Evolutionary conservation across 1,284 basidiomycete species (phyloP).

Genomic region (Earliella scabrosa): DNA sequence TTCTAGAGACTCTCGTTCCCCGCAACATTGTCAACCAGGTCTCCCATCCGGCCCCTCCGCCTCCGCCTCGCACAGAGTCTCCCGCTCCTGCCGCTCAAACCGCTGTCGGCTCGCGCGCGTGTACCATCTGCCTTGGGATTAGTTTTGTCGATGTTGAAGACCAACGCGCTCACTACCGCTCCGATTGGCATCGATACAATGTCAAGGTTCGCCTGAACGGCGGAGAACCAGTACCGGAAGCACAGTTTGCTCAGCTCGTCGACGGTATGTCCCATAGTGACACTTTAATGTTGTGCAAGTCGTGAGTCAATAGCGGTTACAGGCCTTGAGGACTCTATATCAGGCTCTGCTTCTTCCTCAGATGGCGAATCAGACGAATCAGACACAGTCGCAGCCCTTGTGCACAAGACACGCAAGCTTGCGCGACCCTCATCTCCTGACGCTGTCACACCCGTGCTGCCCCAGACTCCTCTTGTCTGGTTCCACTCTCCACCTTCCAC

Average conservation of each 20-base stretch:
- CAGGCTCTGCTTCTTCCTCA: slow-evolving; percentile 82
- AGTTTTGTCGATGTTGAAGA: slow-evolving; percentile 79
- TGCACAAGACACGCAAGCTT: slow-evolving; percentile 61
- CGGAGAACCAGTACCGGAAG: slow-evolving; percentile 65
- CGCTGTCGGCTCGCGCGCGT: slow-evolving; percentile 56
- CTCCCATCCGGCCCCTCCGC: slow-evolving; percentile 14
- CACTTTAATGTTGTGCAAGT: no score
- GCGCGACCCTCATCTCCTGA: slow-evolving; percentile 54
- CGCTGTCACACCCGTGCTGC: slow-evolving; percentile 42
- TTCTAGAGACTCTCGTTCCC: slow-evolving; percentile 69
- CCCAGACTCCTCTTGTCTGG: slow-evolving; percentile 85
- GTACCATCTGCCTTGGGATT: slow-evolving; percentile 78
- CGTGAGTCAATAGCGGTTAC: slow-evolving; percentile 3
- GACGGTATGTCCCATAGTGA: slow-evolving; percentile 56
- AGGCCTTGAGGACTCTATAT: slow-evolving; percentile 89
- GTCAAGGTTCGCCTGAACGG: slow-evolving; percentile 80
- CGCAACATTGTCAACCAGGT: slow-evolving; percentile 56
- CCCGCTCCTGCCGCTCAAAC: slow-evolving; percentile 32
- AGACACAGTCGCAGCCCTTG: slow-evolving; percentile 69
- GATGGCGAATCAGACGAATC: slow-evolving; percentile 57
- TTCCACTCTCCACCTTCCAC: slow-evolving; percentile 85
- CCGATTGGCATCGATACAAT: slow-evolving; percentile 99
- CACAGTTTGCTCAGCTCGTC: slow-evolving; percentile 76
- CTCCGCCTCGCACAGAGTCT: slow-evolving; percentile 38
- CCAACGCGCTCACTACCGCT: slow-evolving; percentile 88